Conservation (phyloP, 106 monocot species). For the Dendrobium nobile region DNA sequence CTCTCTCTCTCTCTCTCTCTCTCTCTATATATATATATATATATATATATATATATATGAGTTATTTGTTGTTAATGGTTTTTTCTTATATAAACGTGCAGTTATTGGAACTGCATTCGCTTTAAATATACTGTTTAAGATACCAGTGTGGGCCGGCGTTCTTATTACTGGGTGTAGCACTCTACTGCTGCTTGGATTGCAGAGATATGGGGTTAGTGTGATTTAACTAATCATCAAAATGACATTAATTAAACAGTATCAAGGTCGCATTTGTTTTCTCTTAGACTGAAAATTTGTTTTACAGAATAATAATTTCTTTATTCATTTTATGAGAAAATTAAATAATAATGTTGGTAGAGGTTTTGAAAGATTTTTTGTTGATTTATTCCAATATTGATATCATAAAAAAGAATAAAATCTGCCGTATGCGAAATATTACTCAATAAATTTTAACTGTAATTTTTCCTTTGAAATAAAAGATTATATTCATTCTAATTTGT, state of each 20-base stretch:
- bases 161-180: conserved; percentile 78
- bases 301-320: too few relatives aligned
- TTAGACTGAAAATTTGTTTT: too few relatives aligned
- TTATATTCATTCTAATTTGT: too few relatives aligned
- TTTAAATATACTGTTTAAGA: conserved; percentile 65
- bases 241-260: neutral
- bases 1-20: neutral
- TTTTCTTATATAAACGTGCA: conserved; percentile 9
- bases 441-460: too few relatives aligned
- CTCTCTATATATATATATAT: neutral
- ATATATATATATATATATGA: neutral
- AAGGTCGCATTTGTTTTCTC: neutral
- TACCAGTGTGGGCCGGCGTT: conserved; percentile 75
- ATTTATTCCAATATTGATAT: too few relatives aligned
- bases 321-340: too few relatives aligned
- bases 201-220: conserved; percentile 70
- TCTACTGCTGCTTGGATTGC: conserved; percentile 67
- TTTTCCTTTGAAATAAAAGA: too few relatives aligned
- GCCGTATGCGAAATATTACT: too few relatives aligned
- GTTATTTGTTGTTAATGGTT: neutral
- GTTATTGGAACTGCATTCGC: conserved; percentile 95
- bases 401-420: too few relatives aligned
- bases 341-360: too few relatives aligned
- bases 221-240: neutral
- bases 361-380: too few relatives aligned